Conservation (phyloP, 345 rosid genomes). For the Citrus hindsii region DNA sequence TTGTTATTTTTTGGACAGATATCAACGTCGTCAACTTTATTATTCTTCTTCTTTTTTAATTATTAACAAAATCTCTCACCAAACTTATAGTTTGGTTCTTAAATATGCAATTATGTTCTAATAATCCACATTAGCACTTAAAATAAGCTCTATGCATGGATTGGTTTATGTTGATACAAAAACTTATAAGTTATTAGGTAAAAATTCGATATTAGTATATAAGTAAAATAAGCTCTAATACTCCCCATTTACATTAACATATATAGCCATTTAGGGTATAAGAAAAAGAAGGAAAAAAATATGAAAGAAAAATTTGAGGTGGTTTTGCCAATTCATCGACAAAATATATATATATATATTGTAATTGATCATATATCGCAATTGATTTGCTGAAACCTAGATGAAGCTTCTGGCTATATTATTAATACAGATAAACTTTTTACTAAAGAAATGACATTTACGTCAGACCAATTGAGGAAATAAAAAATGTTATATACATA, state of each 20-base stretch:
- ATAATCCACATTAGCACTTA: too few species aligned
- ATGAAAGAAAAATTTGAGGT: background rate
- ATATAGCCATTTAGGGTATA: too few species aligned
- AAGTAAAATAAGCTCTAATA: background rate
- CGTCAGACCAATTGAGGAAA: slow-evolving; percentile 7
- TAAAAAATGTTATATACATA: background rate
- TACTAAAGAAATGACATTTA: slow-evolving; percentile 7
- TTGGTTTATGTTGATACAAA: background rate
- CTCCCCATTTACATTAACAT: background rate
- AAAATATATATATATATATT: too few species aligned
- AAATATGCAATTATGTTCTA: background rate
- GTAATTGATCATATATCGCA: background rate
- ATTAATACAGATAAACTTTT: background rate
- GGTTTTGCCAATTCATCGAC: background rate
- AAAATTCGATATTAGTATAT: background rate
- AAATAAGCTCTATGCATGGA: background rate
- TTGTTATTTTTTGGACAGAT: too few species aligned
- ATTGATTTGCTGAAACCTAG: background rate
- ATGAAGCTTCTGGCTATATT: slow-evolving; percentile 9
- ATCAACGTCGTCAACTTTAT: background rate
- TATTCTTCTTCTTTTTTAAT: background rate
- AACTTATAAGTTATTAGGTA: background rate
- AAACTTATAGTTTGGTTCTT: background rate
- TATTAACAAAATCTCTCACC: background rate
- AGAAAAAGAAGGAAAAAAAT: too few species aligned